A percentile compares a stretch with the other conserved stretches of the same genome.
Evolutionary conservation across 352 stramenopile species (phyloP).

Genomic region (Phytopythium boreale): DNA sequence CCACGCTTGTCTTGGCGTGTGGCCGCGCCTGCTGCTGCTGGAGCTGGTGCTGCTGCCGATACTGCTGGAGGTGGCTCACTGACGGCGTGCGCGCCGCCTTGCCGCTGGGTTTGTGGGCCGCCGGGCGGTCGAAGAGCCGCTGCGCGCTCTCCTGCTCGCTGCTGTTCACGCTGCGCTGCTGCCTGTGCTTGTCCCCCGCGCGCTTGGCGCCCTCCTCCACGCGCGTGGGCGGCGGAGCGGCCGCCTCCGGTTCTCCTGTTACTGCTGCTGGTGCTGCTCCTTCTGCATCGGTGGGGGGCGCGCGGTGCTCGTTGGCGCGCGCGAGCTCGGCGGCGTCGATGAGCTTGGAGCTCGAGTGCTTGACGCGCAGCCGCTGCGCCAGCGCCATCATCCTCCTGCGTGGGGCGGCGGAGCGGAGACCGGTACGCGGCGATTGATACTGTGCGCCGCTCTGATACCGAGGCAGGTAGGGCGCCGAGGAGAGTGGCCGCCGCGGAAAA

Average conservation of each 20-base stretch:
- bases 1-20: conserved; percentile 8
- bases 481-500: too few relatives aligned
- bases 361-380: conserved; percentile 25
- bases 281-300: too few relatives aligned
- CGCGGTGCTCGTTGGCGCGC: not conserved
- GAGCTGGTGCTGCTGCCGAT: not conserved
- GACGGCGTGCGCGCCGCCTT: conserved; percentile 1
- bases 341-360: conserved; percentile 11
- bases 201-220: too few relatives aligned
- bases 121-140: not conserved
- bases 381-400: conserved; percentile 25
- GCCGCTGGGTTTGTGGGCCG: not conserved
- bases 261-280: not conserved
- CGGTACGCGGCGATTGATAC: too few relatives aligned
- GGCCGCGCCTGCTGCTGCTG: not conserved
- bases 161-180: too few relatives aligned
- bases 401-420: not conserved
- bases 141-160: not conserved
- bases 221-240: too few relatives aligned
- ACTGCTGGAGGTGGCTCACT: not conserved
- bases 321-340: conserved; percentile 6
- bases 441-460: too few relatives aligned
- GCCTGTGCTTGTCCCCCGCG: too few relatives aligned
- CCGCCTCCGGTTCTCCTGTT: not conserved
- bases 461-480: too few relatives aligned